Percentiles rank a stretch among this genome's conserved stretches.
Evolutionary conservation across 2,329 filamentous ascomycete species (phyloP).

Genomic region (Rutstroemia sp.): DNA sequence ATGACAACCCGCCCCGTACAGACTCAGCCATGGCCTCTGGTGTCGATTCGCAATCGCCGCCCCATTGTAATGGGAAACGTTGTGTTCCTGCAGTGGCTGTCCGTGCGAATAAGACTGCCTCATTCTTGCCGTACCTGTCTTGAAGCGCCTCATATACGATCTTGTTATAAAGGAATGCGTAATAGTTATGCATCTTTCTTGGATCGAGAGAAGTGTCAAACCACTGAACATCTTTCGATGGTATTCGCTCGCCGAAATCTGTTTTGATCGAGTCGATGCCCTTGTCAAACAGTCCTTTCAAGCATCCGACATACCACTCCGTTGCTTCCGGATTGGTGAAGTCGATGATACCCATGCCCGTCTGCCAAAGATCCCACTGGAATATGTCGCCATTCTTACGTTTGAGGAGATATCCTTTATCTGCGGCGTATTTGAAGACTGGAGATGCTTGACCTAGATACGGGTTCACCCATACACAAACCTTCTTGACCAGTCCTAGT

Average conservation of each 20-base stretch:
- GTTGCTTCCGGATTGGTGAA: slow-evolving; percentile 55
- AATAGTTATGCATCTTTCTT: slow-evolving; percentile 56
- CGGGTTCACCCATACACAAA: slow-evolving; percentile 57
- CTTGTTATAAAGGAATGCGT: slow-evolving; percentile 54
- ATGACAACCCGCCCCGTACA: slow-evolving; percentile 48
- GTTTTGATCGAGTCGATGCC: slow-evolving; percentile 57
- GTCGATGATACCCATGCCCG: slow-evolving; percentile 55
- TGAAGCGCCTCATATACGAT: slow-evolving; percentile 49
- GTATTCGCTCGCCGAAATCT: slow-evolving; percentile 56
- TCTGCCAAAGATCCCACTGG: slow-evolving; percentile 60
- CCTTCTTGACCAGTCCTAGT: slow-evolving; percentile 33
- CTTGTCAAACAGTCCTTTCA: slow-evolving; percentile 48
- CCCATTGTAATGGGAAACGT: slow-evolving; percentile 52
- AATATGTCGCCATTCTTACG: slow-evolving; percentile 51
- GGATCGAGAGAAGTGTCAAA: slow-evolving; percentile 43
- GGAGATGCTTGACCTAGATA: slow-evolving; percentile 55
- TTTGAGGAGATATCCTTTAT: slow-evolving; percentile 52
- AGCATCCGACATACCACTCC: slow-evolving; percentile 45
- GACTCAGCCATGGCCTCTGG: slow-evolving; percentile 57
- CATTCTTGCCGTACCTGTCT: slow-evolving; percentile 38
- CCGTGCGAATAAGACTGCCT: slow-evolving; percentile 51
- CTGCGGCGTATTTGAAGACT: slow-evolving; percentile 47
- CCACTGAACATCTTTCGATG: slow-evolving; percentile 46
- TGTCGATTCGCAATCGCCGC: slow-evolving; percentile 56
- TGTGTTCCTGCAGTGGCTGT: slow-evolving; percentile 52